These are phyloP conservation scores for Sicyos edulis DNA, from an alignment of 306 rosid species.

Conservation along the genomic window DNA sequence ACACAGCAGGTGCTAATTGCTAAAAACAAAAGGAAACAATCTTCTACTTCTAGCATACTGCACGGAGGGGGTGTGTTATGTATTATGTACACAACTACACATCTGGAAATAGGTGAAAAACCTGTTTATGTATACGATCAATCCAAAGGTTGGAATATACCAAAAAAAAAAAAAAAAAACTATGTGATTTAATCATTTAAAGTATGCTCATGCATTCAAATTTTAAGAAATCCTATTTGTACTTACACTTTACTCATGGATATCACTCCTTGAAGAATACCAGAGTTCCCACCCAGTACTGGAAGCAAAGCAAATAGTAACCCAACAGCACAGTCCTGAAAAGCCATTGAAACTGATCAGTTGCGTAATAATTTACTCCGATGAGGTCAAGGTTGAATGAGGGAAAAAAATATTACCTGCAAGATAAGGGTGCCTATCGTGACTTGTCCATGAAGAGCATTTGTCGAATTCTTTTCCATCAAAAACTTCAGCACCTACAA, in stretches of 20 bases:
- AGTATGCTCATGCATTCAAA: not conserved
- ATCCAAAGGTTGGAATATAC: not conserved
- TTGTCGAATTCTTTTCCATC: slow-evolving; percentile 79
- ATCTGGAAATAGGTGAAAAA: not conserved
- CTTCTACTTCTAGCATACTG: not conserved
- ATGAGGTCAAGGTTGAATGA: slow-evolving; percentile 18
- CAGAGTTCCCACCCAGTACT: slow-evolving; percentile 92
- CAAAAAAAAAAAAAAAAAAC: not conserved
- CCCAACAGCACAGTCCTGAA: slow-evolving; percentile 48
- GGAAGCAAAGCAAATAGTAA: slow-evolving; percentile 76
- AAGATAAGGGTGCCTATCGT: slow-evolving; percentile 63
- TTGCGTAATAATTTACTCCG: not conserved
- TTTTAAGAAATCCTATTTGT: not conserved
- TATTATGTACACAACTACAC: not conserved
- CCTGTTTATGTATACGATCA: not conserved
- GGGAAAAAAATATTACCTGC: slow-evolving; percentile 42
- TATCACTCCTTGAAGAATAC: slow-evolving; percentile 80
- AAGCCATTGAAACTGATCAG: slow-evolving; percentile 19
- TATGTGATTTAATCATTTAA: not conserved
- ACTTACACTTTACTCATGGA: slow-evolving; percentile 92
- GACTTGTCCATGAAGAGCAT: slow-evolving; percentile 95
- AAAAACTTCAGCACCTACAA: slow-evolving; percentile 79
- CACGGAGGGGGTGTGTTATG: not conserved
- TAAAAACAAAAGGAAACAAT: not conserved
- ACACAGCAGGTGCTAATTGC: not conserved